Evolutionary conservation across 2,329 filamentous ascomycete species (phyloP).

Genomic region (Cladosporium sp.): DNA sequence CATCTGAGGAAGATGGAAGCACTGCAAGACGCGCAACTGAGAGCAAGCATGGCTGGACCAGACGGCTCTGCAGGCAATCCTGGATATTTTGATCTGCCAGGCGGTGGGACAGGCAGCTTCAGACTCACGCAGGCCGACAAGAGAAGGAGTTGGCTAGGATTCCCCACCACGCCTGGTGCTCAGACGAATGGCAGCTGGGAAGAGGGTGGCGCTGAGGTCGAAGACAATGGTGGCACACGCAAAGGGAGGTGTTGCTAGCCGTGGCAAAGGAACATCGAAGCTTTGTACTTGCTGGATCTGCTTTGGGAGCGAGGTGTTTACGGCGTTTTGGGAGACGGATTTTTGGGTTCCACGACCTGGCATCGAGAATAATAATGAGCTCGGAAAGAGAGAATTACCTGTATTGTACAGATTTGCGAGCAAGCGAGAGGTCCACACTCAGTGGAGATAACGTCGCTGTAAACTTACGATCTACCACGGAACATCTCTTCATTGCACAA

Average conservation of each 20-base stretch:
- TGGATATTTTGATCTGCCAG: conserved; percentile 47
- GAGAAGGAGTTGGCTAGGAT: conserved; percentile 62
- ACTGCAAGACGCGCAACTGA: conserved; percentile 34
- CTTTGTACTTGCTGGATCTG: background rate
- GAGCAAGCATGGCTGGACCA: conserved; percentile 43
- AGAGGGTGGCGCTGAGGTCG: conserved; percentile 21
- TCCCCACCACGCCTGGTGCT: conserved; percentile 46
- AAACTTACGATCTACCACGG: no score
- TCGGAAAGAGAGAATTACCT: background rate
- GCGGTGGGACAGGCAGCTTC: conserved; percentile 55
- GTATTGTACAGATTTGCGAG: background rate
- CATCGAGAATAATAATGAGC: background rate
- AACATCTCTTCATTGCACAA: no score
- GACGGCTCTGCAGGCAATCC: conserved; percentile 30
- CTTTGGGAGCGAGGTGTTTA: conserved; percentile 3
- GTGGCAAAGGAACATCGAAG: background rate
- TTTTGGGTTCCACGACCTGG: background rate
- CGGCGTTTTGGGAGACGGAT: background rate
- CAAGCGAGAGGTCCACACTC: background rate
- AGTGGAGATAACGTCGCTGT: background rate
- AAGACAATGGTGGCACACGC: conserved; percentile 19
- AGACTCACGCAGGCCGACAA: conserved; percentile 57
- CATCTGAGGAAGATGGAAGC: conserved; percentile 51
- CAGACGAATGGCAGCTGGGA: conserved; percentile 24
- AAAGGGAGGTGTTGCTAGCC: conserved; percentile 26